phyloP scores from a whole-genome alignment of 441 rosid species.

The Monsonia emarginata region DNA sequence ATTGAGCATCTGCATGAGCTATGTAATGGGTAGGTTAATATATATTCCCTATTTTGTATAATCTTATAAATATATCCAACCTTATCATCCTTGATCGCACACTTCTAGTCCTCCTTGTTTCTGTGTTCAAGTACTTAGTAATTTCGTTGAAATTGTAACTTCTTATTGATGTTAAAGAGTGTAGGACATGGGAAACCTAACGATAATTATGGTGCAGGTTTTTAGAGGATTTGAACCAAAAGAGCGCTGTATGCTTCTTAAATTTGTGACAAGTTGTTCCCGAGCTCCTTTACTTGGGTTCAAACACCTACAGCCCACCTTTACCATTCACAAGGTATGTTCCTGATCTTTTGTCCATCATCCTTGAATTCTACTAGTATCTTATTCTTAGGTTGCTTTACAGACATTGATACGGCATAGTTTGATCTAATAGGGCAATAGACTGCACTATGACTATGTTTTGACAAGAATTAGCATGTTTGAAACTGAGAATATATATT shows the following conservation, averaged over 20 bases:
- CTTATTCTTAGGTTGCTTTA: not conserved
- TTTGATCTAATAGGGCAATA: not conserved
- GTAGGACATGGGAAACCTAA: not conserved
- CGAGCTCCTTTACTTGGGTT: conserved; percentile 95
- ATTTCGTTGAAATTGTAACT: not conserved
- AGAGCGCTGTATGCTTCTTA: conserved; percentile 86
- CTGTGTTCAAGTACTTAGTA: not conserved
- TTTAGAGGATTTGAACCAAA: conserved; percentile 76
- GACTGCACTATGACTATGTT: not conserved
- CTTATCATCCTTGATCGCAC: not conserved
- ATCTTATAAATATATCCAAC: not conserved
- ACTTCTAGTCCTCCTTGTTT: not conserved
- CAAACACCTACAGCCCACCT: conserved; percentile 86
- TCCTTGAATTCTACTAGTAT: not conserved
- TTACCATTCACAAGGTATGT: conserved; percentile 84
- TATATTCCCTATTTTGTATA: not conserved
- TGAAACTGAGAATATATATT: too few relatives aligned
- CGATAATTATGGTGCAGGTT: conserved; percentile 42
- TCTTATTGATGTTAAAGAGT: not conserved
- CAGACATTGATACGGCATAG: not conserved
- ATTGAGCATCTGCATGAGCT: not conserved
- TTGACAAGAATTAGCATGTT: not conserved
- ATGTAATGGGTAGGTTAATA: not conserved
- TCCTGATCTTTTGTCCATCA: not conserved
- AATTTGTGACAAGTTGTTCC: conserved; percentile 96